Conservation (phyloP, 345 rosid species). For the Zanthoxylum bungeanum region DNA sequence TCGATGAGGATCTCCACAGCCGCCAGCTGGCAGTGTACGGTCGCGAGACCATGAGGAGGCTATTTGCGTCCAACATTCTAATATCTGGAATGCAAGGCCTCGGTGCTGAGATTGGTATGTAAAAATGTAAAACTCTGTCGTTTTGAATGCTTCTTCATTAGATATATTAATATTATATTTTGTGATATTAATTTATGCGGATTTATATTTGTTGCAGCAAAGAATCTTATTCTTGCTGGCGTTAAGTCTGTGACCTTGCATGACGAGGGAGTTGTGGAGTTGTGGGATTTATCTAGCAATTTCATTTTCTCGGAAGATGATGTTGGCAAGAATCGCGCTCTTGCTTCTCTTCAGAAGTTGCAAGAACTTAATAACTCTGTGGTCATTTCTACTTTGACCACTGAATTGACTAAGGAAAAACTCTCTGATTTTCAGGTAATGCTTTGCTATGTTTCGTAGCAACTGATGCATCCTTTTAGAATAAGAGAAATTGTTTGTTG, state of each 20-base stretch:
- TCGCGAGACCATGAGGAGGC: conserved; percentile 72
- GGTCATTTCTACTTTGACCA: conserved; percentile 52
- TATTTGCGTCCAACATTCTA: conserved; percentile 63
- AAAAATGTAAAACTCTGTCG: background rate
- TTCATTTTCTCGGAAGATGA: conserved; percentile 74
- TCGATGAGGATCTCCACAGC: conserved; percentile 78
- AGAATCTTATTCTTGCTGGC: conserved; percentile 89
- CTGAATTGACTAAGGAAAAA: conserved; percentile 63
- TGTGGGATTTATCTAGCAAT: conserved; percentile 85
- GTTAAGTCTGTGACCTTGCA: conserved; percentile 91
- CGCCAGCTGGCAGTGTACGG: conserved; percentile 81
- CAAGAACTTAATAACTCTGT: conserved; percentile 91
- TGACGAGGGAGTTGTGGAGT: conserved; percentile 69
- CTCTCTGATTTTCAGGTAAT: conserved; percentile 80
- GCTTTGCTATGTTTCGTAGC: background rate
- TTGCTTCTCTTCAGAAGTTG: conserved; percentile 78
- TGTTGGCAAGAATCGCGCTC: conserved; percentile 78
- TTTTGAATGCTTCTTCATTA: background rate
- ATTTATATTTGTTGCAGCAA: conserved; percentile 47
- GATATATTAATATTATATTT: background rate
- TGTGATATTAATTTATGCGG: background rate
- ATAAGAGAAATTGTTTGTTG: background rate
- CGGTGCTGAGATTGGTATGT: conserved; percentile 71
- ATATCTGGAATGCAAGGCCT: conserved; percentile 70
- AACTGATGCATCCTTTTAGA: background rate